Base-by-base conservation (phyloP, 805 yeast genomes). In the Starmerella stigmatis region DNA sequence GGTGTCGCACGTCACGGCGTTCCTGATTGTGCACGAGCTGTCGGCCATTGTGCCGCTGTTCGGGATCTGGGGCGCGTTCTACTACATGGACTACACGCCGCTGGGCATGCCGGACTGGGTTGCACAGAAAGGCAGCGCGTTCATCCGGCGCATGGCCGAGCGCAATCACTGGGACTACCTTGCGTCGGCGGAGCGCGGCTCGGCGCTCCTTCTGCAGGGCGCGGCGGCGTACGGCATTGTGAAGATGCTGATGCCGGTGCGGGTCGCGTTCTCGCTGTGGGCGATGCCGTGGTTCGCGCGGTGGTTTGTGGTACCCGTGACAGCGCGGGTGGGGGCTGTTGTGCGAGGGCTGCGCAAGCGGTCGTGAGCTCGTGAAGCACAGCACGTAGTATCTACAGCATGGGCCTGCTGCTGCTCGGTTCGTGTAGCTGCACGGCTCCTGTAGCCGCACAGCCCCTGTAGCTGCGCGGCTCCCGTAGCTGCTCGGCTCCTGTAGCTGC, bases 141-240 rank as follows among this genome's bases (percentile, higher is more conserved):
- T 74, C 37, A 76, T 80, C 28, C 81, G 78, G 48, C 68, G 66
- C 41, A 61, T 77, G 21, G 63, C 61, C 4, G 60, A 58, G 25
- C 51, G 61, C 20, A 58, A 63, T 43, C 48, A 47, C 32, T 63
- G 66, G 66, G 37, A 48, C 10, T 21, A 48, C 23, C 30, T 59
- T 47, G 23, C 63, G 53, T 62, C 70, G 33, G 55, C 78, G 13
- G 69, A 67, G 33, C 77, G 75, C 28, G 75, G 77, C 50, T 67
- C 79, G 38, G 66, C 67, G 41, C 58, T 79, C 22, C 64, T 83
- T 5, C 59, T 78, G 52, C 83, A 81, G 51, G 94, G 94, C 9
- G 86, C 88, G 0, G 70, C 81, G 21, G 78, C 94, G 0, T 84
- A 78, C 55, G 80, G 79, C 4, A 63, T 79, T 4, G 85, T 81